Evolutionary conservation across 768 basidiomycete genomes (phyloP), one percentile per base, ranked within the genome.

Genomic region (Suillus fuscotomentosus): DNA sequence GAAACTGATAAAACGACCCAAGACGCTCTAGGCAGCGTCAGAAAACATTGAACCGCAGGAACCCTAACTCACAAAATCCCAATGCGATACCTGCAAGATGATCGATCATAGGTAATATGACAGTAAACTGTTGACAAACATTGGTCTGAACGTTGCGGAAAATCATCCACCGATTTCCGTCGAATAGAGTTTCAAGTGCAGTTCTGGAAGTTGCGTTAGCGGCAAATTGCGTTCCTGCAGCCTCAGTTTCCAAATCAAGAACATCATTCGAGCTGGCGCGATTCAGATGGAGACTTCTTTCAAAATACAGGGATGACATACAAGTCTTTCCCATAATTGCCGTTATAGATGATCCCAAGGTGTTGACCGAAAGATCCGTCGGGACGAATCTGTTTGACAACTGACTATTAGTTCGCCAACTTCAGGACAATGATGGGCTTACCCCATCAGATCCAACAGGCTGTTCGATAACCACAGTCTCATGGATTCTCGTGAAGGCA

Each of bases 121-220:
- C 7, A 22, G n/a, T 24, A 17, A 10, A 57, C 9, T 9, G 1
- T 57, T 43, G 36, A 36, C 38, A 31, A 60, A 85, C 81, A 5
- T 80, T 75, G 1, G 89, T 88, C 34, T 81, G 57, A 11, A 78
- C 73, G 69, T 91, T 90, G 13, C 78, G 78, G 69, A 83, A 88
- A 36, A 90, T 86, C 88, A 90, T 89, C 90, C 90, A 92, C 50
- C 78, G 76, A 66, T 86, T 79, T 0, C 84, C 90, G 41, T 84
- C 79, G 62, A 91, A 80, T 5, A 88, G 75, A 15, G 80, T 83
- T 10, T 80, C 82, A 59, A 91, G 82, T 0, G 88, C 88, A 34
- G 68, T 63, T 66, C 79, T 77, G 20, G 83, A 79, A 20, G 71
- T 72, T 7, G 75, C 61, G 14, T 73, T 74, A 3, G 86, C 88